Conservation (phyloP, 2,329 filamentous ascomycete genomes). For the Alternaria ventricosa region DNA sequence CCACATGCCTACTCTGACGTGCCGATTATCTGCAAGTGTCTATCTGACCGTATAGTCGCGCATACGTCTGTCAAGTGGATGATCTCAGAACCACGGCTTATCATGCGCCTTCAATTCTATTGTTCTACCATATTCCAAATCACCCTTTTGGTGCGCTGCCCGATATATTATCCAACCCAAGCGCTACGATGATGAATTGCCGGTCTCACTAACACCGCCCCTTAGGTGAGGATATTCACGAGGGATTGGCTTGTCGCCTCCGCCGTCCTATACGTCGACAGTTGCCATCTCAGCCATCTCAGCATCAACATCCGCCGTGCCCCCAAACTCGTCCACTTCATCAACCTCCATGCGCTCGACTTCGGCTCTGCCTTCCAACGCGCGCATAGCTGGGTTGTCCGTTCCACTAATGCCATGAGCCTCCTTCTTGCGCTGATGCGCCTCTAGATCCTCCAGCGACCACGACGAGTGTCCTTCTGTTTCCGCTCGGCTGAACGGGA, state of each 20-base stretch:
- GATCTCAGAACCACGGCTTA: neutral
- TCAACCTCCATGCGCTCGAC: constrained; percentile 25
- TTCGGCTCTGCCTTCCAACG: constrained; percentile 39
- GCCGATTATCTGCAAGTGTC: neutral
- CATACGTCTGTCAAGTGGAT: neutral
- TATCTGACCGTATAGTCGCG: neutral
- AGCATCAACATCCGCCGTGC: constrained; percentile 42
- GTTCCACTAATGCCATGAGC: constrained; percentile 71
- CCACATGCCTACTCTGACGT: neutral
- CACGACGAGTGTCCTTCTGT: constrained; percentile 95
- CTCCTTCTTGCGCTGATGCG: constrained; percentile 77
- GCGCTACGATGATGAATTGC: neutral
- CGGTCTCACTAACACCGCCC: neutral
- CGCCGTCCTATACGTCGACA: constrained; percentile 4
- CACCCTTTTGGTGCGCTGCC: neutral
- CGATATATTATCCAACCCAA: neutral
- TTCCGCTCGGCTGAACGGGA: constrained; percentile 81
- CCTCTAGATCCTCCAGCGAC: constrained; percentile 79
- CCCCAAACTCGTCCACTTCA: constrained; percentile 44
- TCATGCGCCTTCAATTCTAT: neutral
- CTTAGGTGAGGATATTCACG: neutral
- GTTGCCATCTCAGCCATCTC: constrained; percentile 43
- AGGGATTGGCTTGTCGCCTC: neutral
- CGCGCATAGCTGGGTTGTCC: constrained; percentile 53
- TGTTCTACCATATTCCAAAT: neutral